Percentiles rank a stretch among this genome's conserved stretches.
Evolutionary conservation across 306 rosid genomes (phyloP).

Genomic region (Begonia peltatifolia): DNA sequence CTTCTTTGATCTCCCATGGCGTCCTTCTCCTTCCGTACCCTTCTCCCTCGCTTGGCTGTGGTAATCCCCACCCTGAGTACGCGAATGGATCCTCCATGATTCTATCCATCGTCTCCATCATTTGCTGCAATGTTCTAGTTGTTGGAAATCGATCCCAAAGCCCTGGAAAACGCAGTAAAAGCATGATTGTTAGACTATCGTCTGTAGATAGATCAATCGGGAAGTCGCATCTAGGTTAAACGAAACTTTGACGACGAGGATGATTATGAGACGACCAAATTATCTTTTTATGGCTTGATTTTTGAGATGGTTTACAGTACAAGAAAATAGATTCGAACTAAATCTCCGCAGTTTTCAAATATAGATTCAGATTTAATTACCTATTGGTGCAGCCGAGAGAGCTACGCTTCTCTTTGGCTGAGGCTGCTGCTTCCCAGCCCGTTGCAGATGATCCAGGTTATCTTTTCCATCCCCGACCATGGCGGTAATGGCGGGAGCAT

Average conservation of each 20-base stretch:
- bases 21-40: constrained; percentile 53
- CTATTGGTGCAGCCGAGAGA: constrained; percentile 31
- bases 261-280: not conserved
- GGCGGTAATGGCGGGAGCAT: constrained; percentile 16
- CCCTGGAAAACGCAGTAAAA: constrained; percentile 16
- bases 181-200: not conserved
- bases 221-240: not conserved
- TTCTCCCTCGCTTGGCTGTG: constrained; percentile 20
- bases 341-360: not conserved
- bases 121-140: constrained; percentile 59
- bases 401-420: constrained; percentile 27
- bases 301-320: too few relatives aligned
- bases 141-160: constrained; percentile 75
- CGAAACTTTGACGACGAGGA: not conserved
- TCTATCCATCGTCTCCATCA: constrained; percentile 84
- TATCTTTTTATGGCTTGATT: not conserved
- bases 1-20: constrained; percentile 81
- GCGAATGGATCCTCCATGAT: constrained; percentile 64
- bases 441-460: constrained; percentile 35
- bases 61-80: constrained; percentile 24
- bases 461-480: constrained; percentile 37
- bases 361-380: constrained; percentile 6
- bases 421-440: constrained; percentile 14
- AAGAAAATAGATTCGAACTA: not conserved
- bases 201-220: too few relatives aligned